A percentile compares a stretch with the other conserved stretches of the same genome.
These are phyloP conservation scores for Trichaptum fuscoviolaceum DNA, from an alignment of 768 basidiomycete genomes.

Conservation along the genomic window DNA sequence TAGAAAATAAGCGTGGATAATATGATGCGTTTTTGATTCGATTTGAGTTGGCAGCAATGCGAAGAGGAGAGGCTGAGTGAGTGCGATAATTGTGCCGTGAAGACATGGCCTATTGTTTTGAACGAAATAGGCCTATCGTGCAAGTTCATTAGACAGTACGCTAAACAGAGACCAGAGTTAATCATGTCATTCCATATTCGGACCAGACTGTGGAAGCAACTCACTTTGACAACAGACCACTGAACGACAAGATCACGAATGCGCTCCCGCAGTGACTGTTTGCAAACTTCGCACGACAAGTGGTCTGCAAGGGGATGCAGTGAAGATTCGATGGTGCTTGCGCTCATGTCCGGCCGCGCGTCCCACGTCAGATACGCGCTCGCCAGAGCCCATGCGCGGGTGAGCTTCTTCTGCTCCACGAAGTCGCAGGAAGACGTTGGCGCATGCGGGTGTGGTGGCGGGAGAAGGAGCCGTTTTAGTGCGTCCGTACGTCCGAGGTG, in stretches of 20 bases:
- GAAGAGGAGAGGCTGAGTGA: background rate
- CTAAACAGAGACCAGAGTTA: background rate
- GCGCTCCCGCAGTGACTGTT: slow-evolving; percentile 53
- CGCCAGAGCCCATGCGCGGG: slow-evolving; percentile 77
- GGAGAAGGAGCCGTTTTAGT: slow-evolving; percentile 69
- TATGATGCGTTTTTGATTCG: background rate
- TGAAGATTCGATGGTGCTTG: slow-evolving; percentile 65
- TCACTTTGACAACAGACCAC: slow-evolving; percentile 77
- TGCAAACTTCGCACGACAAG: slow-evolving; percentile 65
- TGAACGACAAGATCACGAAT: slow-evolving; percentile 64
- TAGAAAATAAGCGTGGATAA: background rate
- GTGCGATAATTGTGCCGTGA: background rate
- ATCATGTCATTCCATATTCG: background rate
- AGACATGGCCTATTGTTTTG: background rate
- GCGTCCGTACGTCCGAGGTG: slow-evolving; percentile 82
- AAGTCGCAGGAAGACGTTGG: slow-evolving; percentile 67
- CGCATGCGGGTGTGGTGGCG: slow-evolving; percentile 72
- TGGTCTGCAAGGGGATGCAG: slow-evolving; percentile 66
- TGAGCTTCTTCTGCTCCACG: slow-evolving; percentile 71
- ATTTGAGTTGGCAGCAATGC: background rate
- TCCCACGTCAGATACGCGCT: slow-evolving; percentile 84
- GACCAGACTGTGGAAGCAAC: slow-evolving; percentile 10
- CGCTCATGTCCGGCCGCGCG: slow-evolving; percentile 72
- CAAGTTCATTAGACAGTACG: background rate
- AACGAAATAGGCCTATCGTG: background rate